These are phyloP conservation scores for Blastocrithidia nonstop DNA, from an alignment of 208 protist genomes.

Conservation along the genomic window DNA sequence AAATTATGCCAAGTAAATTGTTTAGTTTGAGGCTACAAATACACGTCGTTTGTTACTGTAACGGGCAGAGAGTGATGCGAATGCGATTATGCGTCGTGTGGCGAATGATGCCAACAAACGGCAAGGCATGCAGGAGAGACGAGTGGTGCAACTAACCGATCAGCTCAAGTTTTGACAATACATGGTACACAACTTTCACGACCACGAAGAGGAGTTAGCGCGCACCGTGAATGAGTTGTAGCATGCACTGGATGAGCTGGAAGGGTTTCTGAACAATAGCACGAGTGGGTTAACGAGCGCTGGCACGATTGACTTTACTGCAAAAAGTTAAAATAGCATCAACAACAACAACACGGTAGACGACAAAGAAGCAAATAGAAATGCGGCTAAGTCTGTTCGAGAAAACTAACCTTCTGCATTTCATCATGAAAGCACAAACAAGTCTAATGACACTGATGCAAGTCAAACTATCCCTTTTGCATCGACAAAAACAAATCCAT, in stretches of 20 bases:
- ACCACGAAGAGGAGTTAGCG: conserved; percentile 78
- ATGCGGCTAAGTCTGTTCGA: too few species aligned
- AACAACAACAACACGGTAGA: background rate
- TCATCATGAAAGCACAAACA: too few species aligned
- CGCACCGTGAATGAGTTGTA: conserved; percentile 58
- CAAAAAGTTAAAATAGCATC: background rate
- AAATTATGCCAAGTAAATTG: conserved; percentile 80
- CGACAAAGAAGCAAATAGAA: too few species aligned
- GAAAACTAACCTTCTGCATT: too few species aligned
- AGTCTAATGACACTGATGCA: too few species aligned
- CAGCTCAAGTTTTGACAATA: conserved; percentile 89
- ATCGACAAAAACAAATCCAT: too few species aligned
- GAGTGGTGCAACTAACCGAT: conserved; percentile 65
- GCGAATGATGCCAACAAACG: conserved; percentile 57
- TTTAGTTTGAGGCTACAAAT: conserved; percentile 78
- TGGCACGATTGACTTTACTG: conserved; percentile 78
- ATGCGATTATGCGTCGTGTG: conserved; percentile 81
- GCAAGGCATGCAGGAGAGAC: conserved; percentile 83
- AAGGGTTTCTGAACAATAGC: conserved; percentile 50
- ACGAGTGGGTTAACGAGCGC: conserved; percentile 18
- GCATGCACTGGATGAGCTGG: conserved; percentile 56
- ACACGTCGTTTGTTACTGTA: conserved; percentile 66
- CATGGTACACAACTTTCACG: conserved; percentile 87
- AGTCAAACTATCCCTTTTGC: too few species aligned
- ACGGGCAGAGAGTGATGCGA: conserved; percentile 72